Base-by-base conservation (phyloP, 2,329 filamentous ascomycete species). In the Alternaria metachromatica region DNA sequence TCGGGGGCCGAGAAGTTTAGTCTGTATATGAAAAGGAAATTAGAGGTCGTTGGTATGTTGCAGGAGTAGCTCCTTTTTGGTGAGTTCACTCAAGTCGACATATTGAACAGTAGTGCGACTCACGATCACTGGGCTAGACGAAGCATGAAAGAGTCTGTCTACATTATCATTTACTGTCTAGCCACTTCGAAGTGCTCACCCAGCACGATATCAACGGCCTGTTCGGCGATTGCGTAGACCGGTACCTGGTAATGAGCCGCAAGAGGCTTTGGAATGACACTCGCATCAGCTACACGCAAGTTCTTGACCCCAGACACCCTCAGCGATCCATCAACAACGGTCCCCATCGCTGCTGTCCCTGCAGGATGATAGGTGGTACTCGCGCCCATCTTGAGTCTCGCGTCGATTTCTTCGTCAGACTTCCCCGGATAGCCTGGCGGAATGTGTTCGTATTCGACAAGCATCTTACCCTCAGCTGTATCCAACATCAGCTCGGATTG, bases 261-360 rank as follows among this genome's bases (percentile, higher is more conserved):
- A 4, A 75, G 23, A 5, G 71, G 69, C 23, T 67, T 33, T 0
- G 72, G 71, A n/a, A 75, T 74, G 61, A 72, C 56, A 65, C 71
- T 74, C 6, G 72, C 75, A 62, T 76, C 73, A 12, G 72, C 75
- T 8, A 89, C 85, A 1, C 87, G 78, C 12, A 88, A 72, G 2
- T 82, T 81, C 62, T 80, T 78, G 4, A 87, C 82, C 3, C 86
- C 86, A 11, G 79, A 80, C 2, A 88, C 86, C 2, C 77, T 77
- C 2, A 88, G 75, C 44, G 83, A 81, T 56, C 83, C 76, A 64
- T 88, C 84, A n/a, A 75, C 72, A 26, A 73, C 72, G 64, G 77
- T 82, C 0, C 87, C 87, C 87, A 89, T 89, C 74, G 84, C 85
- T 2, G 81, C 81, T 0, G 87, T 89, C 0, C 86, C 85, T 1